Evolutionary conservation across 768 basidiomycete species (phyloP).

Genomic region (Calocybe cyanea): DNA sequence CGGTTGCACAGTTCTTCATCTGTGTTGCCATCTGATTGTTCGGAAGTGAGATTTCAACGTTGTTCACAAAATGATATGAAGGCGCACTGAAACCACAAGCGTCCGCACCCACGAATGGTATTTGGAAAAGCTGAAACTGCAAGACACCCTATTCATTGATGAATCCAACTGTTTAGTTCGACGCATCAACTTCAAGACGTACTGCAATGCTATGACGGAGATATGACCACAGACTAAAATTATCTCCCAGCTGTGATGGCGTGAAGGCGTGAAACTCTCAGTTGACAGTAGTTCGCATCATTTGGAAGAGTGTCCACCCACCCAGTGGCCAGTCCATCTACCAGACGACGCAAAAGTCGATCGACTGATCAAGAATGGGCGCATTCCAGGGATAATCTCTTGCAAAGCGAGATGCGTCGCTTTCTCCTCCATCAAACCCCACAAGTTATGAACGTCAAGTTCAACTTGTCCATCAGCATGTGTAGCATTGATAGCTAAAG

Average conservation of each 20-base stretch:
- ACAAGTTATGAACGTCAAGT: conserved; percentile 67
- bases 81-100: conserved; percentile 60
- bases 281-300: not conserved
- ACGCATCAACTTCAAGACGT: conserved; percentile 11
- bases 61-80: conserved; percentile 3
- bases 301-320: conserved; percentile 21
- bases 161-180: not conserved
- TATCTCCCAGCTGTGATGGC: conserved; percentile 61
- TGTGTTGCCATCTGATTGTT: conserved; percentile 48
- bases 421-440: conserved; percentile 68
- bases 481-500: conserved; percentile 70
- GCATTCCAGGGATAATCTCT: conserved; percentile 49
- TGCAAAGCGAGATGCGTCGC: conserved; percentile 59
- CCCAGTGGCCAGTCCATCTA: conserved; percentile 73
- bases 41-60: conserved; percentile 3
- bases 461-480: conserved; percentile 60
- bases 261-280: not conserved
- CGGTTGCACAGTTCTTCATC: conserved; percentile 80
- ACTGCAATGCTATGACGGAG: conserved; percentile 57
- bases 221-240: conserved; percentile 72
- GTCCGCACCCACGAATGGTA: conserved; percentile 82
- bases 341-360: conserved; percentile 69
- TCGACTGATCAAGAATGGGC: conserved; percentile 70
- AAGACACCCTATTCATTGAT: conserved; percentile 53
- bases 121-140: conserved; percentile 82